These are phyloP conservation scores for Penicillium cinerascens DNA, from an alignment of 495 filamentous ascomycete species.

Conservation along the genomic window DNA sequence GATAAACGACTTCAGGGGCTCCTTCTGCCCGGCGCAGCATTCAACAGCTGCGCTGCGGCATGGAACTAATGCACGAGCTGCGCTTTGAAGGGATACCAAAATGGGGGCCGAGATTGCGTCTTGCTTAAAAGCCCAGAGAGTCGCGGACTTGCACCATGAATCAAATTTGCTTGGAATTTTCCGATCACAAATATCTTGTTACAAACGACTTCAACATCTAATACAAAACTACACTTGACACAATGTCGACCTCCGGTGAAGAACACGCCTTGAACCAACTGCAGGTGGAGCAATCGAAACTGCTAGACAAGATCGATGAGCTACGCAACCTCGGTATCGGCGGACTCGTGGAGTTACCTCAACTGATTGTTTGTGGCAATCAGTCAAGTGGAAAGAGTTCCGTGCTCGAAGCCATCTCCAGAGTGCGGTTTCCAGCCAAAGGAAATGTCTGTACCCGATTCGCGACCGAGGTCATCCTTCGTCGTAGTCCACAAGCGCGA, in stretches of 20 bases:
- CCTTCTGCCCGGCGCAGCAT: too few relatives aligned
- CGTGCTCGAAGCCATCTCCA: slow-evolving; percentile 42
- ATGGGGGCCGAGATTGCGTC: not conserved
- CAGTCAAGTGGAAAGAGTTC: slow-evolving; percentile 61
- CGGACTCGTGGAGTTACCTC: slow-evolving; percentile 32
- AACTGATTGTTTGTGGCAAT: slow-evolving; percentile 59
- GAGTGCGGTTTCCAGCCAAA: slow-evolving; percentile 28
- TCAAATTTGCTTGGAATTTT: too few relatives aligned
- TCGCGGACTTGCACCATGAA: too few relatives aligned
- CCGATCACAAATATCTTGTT: too few relatives aligned
- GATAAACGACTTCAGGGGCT: too few relatives aligned
- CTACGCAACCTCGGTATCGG: slow-evolving; percentile 1
- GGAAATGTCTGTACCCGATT: slow-evolving; percentile 31
- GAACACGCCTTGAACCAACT: slow-evolving; percentile 3
- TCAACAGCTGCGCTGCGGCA: too few relatives aligned
- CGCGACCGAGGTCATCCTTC: slow-evolving; percentile 29
- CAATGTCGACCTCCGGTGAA: not conserved
- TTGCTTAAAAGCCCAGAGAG: too few relatives aligned
- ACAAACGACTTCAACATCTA: not conserved
- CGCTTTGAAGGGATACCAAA: not conserved
- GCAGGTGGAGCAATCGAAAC: slow-evolving; percentile 20
- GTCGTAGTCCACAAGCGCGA: slow-evolving; percentile 17
- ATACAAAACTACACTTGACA: not conserved
- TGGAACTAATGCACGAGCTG: too few relatives aligned
- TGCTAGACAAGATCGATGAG: slow-evolving; percentile 4